Percentiles rank a stretch among this genome's conserved stretches.
Conservation (phyloP, 2,329 filamentous ascomycete species). For the Cytospora piceae region DNA sequence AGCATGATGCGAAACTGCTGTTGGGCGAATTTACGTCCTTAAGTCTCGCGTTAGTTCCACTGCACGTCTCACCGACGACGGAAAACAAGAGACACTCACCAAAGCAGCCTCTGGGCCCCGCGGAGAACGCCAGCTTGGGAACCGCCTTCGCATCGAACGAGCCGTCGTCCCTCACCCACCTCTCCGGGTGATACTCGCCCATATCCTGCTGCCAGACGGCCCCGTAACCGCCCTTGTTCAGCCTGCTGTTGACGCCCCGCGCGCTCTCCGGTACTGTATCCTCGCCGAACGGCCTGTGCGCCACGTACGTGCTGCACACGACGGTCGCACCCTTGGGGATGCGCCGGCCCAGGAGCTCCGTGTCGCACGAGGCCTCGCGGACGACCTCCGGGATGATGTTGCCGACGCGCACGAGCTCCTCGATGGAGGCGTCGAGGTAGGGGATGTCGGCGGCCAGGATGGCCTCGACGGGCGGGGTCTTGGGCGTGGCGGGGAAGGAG, state of each 20-base stretch:
- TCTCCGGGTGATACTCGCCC: constrained; percentile 15
- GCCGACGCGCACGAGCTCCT: constrained; percentile 25
- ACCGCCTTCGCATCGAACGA: constrained; percentile 26
- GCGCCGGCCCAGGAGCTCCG: constrained; percentile 19
- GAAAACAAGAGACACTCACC: constrained; percentile 7
- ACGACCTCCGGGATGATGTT: constrained; percentile 23
- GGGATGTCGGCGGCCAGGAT: constrained; percentile 25
- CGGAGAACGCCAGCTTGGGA: constrained; percentile 19
- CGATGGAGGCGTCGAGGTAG: constrained; percentile 27
- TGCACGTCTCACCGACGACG: background rate
- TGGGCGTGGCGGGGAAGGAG: constrained; percentile 8
- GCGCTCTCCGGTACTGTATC: constrained; percentile 13
- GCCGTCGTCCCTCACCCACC: constrained; percentile 21
- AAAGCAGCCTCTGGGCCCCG: constrained; percentile 17
- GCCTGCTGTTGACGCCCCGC: constrained; percentile 15
- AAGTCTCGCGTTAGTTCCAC: background rate
- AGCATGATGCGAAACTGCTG: constrained; percentile 34
- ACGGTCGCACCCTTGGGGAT: constrained; percentile 22
- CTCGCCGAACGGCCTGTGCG: constrained; percentile 20
- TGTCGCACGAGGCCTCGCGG: constrained; percentile 23
- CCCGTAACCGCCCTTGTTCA: constrained; percentile 12
- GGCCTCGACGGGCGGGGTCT: constrained; percentile 12
- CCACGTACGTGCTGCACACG: constrained; percentile 25
- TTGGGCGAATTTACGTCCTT: constrained; percentile 33
- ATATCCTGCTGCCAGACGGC: constrained; percentile 22